A percentile compares a stretch with the other conserved stretches of the same genome.
Evolutionary conservation across 768 basidiomycete species (phyloP).

Genomic region (Chlorophyllum brunneum): DNA sequence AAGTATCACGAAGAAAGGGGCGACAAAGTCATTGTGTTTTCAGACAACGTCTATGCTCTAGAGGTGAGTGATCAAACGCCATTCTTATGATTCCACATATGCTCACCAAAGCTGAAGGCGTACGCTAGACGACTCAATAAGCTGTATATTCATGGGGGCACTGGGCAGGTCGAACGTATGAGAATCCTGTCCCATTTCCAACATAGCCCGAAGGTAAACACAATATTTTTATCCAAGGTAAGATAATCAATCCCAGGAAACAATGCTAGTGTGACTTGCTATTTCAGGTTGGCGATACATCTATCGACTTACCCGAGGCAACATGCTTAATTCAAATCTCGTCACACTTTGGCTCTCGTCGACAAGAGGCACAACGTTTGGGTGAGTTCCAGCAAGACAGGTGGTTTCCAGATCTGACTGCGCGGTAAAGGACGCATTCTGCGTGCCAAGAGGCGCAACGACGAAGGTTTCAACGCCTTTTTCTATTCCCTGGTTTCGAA

Average conservation of each 20-base stretch:
- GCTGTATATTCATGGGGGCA: conserved; percentile 94
- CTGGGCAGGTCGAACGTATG: conserved; percentile 94
- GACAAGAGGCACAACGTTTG: conserved; percentile 96
- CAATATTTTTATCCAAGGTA: conserved; percentile 97
- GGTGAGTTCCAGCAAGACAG: conserved; percentile 42
- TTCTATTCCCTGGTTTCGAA: conserved; percentile 99
- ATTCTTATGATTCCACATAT: neutral
- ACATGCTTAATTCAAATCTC: conserved; percentile 99
- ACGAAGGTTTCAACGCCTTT: conserved; percentile 99
- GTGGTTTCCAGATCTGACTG: conserved; percentile 5
- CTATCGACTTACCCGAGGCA: conserved; percentile 97
- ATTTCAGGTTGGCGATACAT: conserved; percentile 89
- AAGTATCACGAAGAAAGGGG: conserved; percentile 97
- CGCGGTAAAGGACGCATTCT: conserved; percentile 76
- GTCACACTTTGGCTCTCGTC: conserved; percentile 95
- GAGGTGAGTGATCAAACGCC: conserved; percentile 58
- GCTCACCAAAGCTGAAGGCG: conserved; percentile 46
- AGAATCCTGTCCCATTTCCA: conserved; percentile 94
- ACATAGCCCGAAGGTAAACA: conserved; percentile 92
- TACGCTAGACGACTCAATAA: conserved; percentile 94
- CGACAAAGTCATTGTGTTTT: conserved; percentile 99
- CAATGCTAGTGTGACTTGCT: neutral
- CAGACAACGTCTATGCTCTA: conserved; percentile 95
- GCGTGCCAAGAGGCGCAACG: conserved; percentile 95
- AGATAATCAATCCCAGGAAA: conserved; percentile 5